Percentiles rank a stretch among this genome's conserved stretches.
These are phyloP conservation scores for Vanrija pseudolonga DNA, from an alignment of 1,284 basidiomycete species.

Conservation along the genomic window DNA sequence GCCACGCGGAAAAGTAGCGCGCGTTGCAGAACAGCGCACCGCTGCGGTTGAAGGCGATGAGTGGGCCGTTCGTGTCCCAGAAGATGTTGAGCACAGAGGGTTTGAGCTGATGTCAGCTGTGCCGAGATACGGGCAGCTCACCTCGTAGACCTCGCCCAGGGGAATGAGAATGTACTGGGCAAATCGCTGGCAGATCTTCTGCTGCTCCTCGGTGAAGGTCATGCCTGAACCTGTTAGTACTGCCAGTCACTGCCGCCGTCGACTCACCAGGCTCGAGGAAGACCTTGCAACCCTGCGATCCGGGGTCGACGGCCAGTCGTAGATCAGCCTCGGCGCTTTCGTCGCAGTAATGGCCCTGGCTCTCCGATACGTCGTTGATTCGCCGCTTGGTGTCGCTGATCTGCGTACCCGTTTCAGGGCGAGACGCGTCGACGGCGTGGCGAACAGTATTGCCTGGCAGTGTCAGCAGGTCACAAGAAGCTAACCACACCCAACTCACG, in stretches of 20 bases:
- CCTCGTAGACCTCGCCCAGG: slow-evolving; percentile 37
- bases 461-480: too few species aligned
- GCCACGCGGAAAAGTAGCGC: slow-evolving; percentile 78
- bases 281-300: slow-evolving; percentile 51
- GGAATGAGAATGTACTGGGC: slow-evolving; percentile 57
- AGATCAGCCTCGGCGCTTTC: slow-evolving; percentile 67
- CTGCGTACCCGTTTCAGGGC: slow-evolving; percentile 60
- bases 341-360: slow-evolving; percentile 77
- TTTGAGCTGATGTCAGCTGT: slow-evolving; percentile 24
- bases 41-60: slow-evolving; percentile 90
- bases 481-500: neutral
- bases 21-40: slow-evolving; percentile 88
- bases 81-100: slow-evolving; percentile 77
- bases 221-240: slow-evolving; percentile 8
- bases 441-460: slow-evolving; percentile 47
- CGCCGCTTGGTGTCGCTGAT: slow-evolving; percentile 62
- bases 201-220: slow-evolving; percentile 25
- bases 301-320: slow-evolving; percentile 44
- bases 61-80: slow-evolving; percentile 71
- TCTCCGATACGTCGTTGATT: slow-evolving; percentile 70
- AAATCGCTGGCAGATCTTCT: slow-evolving; percentile 55
- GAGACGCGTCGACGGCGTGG: slow-evolving; percentile 69
- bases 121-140: slow-evolving; percentile 11
- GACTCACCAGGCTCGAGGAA: slow-evolving; percentile 64
- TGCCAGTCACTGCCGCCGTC: neutral